Conservation (phyloP, 2,329 filamentous ascomycete genomes). For the Trichoderma hamatum region DNA sequence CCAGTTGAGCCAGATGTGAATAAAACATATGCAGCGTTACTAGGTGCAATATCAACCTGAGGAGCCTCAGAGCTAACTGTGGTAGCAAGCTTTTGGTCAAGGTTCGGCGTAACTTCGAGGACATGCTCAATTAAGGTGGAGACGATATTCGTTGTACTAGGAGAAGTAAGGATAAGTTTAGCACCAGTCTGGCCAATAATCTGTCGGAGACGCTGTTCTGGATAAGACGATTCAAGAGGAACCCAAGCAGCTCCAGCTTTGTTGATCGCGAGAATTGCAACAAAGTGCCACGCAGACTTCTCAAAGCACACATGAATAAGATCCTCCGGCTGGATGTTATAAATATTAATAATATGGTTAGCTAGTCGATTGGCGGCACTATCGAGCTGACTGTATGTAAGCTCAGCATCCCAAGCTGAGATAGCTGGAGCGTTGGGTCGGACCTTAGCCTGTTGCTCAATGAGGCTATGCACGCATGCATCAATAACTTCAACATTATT, state of each 20-base stretch:
- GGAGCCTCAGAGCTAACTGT: background rate
- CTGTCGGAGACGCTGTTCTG: constrained; percentile 21
- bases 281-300: constrained; percentile 15
- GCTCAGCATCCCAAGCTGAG: constrained; percentile 24
- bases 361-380: constrained; percentile 13
- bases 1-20: constrained; percentile 24
- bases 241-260: constrained; percentile 31
- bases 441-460: constrained; percentile 2
- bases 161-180: constrained; percentile 15
- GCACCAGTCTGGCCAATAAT: constrained; percentile 19
- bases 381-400: constrained; percentile 20
- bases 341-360: background rate
- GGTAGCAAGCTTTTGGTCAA: background rate
- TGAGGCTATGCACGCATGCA: constrained; percentile 36
- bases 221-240: constrained; percentile 29
- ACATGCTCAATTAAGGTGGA: constrained; percentile 22
- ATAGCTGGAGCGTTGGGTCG: constrained; percentile 11
- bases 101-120: constrained; percentile 20
- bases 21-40: constrained; percentile 1
- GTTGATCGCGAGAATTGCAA: constrained; percentile 19
- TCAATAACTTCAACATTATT: background rate
- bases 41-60: background rate
- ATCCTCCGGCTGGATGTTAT: background rate
- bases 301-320: constrained; percentile 22
- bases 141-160: constrained; percentile 30